Base-by-base conservation (phyloP, 441 rosid species). In the Corymbia citriodora region DNA sequence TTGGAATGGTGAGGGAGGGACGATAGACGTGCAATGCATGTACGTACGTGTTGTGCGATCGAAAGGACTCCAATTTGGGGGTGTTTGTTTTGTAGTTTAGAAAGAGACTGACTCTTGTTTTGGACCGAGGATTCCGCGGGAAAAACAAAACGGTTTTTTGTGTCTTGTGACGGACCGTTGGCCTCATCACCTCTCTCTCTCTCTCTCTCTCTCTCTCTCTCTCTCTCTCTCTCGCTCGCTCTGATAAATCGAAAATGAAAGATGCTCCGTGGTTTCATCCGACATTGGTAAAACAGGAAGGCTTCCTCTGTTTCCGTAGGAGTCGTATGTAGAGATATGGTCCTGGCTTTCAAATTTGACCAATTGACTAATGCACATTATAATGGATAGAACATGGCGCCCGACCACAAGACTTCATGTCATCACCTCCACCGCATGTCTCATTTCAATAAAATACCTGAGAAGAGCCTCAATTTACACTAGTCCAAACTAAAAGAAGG, bases 41-140 rank as follows among this genome's bases (percentile, higher is more conserved):
- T 31, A 91, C 48, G 27, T 21, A 57, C n/a, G 33, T 79, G 87
- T 86, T n/a, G 88, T 87, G 53, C 4, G 88, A 93, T 91, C 91
- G 94, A 90, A 91, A 53, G 57, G 85, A 92, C 68, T 90, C 93
- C 90, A 85, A 87, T 63, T 88, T 63, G 16, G 40, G 57, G 87
- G 10, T 53, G 87, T 48, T 87, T 16, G 74, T 90, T 89, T 52
- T 65, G 72, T 88, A 55, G 88, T 15, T 53, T 48, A 36, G 90
- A 70, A 91, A 90, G 50, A 52, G 90, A 61, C n/a, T n/a, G 88
- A 23, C 63, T 87, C 65, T 52, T n/a, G 33, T 29, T 86, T 86
- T 14, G 54, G n/a, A 52, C 57, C 59, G 96, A 94, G 94, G 85
- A 70, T 90, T 93, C 94, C 81, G 88, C 94, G 96, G 96, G 61